A percentile compares a stretch with the other conserved stretches of the same genome.
Conservation (phyloP, 345 rosid genomes). For the Erodium maritimum region DNA sequence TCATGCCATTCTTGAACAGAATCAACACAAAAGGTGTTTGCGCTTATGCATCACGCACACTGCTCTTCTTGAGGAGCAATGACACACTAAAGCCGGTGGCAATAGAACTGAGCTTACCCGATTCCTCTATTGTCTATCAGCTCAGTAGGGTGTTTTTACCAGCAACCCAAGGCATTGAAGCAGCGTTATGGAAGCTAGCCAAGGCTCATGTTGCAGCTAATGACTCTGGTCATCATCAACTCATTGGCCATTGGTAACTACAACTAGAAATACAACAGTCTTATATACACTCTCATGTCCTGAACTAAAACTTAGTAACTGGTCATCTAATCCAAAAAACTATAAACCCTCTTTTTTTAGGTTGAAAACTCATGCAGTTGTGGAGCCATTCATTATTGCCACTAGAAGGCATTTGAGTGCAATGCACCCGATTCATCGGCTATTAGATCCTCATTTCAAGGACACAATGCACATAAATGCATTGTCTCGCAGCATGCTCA, state of each 20-base stretch:
- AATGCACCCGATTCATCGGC: conserved; percentile 54
- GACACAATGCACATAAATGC: conserved; percentile 62
- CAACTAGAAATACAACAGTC: background rate
- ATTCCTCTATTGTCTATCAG: background rate
- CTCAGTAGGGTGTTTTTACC: conserved; percentile 25
- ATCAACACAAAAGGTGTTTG: conserved; percentile 27
- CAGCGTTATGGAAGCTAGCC: conserved; percentile 49
- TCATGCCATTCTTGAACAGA: conserved; percentile 34
- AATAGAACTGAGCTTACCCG: conserved; percentile 46
- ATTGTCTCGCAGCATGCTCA: conserved; percentile 30
- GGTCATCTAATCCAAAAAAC: background rate
- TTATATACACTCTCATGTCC: background rate
- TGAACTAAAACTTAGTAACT: background rate
- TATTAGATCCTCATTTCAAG: conserved; percentile 61
- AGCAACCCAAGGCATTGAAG: conserved; percentile 32
- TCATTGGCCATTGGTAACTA: conserved; percentile 53
- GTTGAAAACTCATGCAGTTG: conserved; percentile 62
- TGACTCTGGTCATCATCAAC: conserved; percentile 52
- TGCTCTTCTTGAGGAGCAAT: conserved; percentile 29
- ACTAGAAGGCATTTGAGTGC: conserved; percentile 50
- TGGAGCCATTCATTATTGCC: conserved; percentile 67
- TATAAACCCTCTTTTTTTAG: conserved; percentile 15
- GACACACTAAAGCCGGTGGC: conserved; percentile 36
- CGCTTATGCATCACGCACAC: conserved; percentile 51
- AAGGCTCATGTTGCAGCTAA: conserved; percentile 52